phyloP scores from a whole-genome alignment of 2,329 filamentous ascomycete species.

The Ustilaginoidea virens region DNA sequence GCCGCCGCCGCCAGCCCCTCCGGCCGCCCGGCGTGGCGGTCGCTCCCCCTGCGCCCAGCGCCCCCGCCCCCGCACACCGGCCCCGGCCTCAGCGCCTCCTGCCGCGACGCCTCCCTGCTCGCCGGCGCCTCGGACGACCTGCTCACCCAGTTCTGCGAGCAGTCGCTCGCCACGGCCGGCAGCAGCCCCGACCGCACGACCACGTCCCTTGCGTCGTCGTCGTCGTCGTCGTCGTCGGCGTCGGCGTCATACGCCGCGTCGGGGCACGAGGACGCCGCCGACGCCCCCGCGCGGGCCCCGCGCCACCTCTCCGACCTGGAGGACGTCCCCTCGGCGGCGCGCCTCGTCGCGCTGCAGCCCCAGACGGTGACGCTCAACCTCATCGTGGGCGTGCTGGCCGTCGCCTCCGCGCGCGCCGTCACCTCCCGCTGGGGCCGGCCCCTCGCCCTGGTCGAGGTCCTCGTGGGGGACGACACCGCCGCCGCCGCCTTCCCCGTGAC shows the following conservation, averaged over 20 bases:
- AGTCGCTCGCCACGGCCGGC: slow-evolving; percentile 47
- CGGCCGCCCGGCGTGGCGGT: slow-evolving; percentile 34
- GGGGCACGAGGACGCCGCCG: slow-evolving; percentile 1
- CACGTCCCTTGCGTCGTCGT: slow-evolving; percentile 8
- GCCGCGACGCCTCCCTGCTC: slow-evolving; percentile 14
- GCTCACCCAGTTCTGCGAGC: slow-evolving; percentile 56
- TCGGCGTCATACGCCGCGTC: neutral
- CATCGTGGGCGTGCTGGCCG: slow-evolving; percentile 63
- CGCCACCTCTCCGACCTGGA: slow-evolving; percentile 38
- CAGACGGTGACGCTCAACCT: slow-evolving; percentile 73
- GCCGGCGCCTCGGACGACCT: slow-evolving; percentile 11
- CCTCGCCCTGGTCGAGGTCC: slow-evolving; percentile 56
- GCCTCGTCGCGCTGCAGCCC: slow-evolving; percentile 53
- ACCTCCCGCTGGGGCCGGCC: slow-evolving; percentile 47
- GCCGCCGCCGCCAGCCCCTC: neutral
- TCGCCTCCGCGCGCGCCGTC: slow-evolving; percentile 51
- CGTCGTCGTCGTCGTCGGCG: neutral
- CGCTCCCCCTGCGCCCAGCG: slow-evolving; percentile 32
- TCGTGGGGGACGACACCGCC: slow-evolving; percentile 74
- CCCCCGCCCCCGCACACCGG: slow-evolving; percentile 32
- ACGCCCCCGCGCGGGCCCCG: slow-evolving; percentile 8
- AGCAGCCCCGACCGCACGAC: slow-evolving; percentile 12
- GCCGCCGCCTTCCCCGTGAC: slow-evolving; percentile 65
- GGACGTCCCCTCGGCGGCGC: slow-evolving; percentile 51
- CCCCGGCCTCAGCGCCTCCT: too few relatives aligned